phyloP scores from a whole-genome alignment of 805 yeast species.

The Schwanniomyces yamadae region DNA sequence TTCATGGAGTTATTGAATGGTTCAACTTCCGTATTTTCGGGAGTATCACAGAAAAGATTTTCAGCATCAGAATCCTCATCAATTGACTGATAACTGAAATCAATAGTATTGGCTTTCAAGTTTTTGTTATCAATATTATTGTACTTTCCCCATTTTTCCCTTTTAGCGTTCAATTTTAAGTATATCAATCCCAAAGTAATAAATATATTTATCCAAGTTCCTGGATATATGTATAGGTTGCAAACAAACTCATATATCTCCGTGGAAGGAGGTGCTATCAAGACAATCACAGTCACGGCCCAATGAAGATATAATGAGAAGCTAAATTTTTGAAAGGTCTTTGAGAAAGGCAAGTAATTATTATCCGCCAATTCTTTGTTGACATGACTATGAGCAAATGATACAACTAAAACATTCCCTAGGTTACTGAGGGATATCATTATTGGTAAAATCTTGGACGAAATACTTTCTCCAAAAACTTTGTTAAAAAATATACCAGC shows the following conservation, averaged over 20 bases:
- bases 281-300: constrained; percentile 51
- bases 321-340: constrained; percentile 41
- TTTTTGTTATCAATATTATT: constrained; percentile 8
- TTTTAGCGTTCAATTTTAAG: constrained; percentile 40
- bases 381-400: constrained; percentile 59
- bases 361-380: constrained; percentile 57
- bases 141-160: constrained; percentile 41
- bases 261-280: constrained; percentile 60
- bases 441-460: constrained; percentile 50
- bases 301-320: constrained; percentile 55
- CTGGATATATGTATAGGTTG: constrained; percentile 62
- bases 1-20: not conserved
- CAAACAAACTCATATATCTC: constrained; percentile 64
- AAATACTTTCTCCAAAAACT: constrained; percentile 55
- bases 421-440: constrained; percentile 60
- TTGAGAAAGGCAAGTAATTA: constrained; percentile 50
- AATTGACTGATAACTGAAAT: not conserved
- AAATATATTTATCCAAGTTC: constrained; percentile 55
- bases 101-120: not conserved
- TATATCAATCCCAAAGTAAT: constrained; percentile 55
- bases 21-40: no score
- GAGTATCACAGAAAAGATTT: not conserved
- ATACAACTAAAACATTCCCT: constrained; percentile 64
- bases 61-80: not conserved
- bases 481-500: constrained; percentile 62